These are phyloP conservation scores for Sporothrix schenckii DNA, from an alignment of 2,329 filamentous ascomycete genomes.

Conservation along the genomic window DNA sequence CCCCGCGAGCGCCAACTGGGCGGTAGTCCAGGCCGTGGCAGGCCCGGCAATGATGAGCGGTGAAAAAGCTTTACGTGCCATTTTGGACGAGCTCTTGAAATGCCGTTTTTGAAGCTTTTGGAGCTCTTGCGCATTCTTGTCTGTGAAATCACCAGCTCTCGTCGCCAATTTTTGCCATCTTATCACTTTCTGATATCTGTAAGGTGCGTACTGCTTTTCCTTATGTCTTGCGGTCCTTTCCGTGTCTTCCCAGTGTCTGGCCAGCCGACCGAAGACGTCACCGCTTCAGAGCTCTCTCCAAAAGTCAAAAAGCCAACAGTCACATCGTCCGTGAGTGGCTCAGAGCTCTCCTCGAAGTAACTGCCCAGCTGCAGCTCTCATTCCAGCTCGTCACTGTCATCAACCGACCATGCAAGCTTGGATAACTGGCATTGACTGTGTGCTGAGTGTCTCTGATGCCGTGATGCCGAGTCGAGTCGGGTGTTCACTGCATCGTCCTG, in stretches of 20 bases:
- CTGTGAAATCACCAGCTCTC: neutral
- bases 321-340: neutral
- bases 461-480: conserved; percentile 8
- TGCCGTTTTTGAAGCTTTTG: neutral
- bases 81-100: neutral
- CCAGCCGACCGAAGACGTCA: neutral
- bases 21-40: neutral
- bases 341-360: too few relatives aligned
- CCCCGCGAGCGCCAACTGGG: neutral
- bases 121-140: neutral
- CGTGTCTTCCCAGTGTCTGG: neutral
- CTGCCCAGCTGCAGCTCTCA: too few relatives aligned
- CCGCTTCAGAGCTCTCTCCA: neutral
- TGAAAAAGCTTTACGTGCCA: neutral
- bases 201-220: conserved; percentile 21
- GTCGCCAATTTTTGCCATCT: neutral
- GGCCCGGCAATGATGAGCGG: conserved; percentile 9
- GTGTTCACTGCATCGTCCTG: neutral
- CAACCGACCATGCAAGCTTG: neutral
- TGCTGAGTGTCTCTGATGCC: neutral
- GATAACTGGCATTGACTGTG: neutral
- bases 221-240: neutral
- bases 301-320: neutral
- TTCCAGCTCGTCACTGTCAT: neutral
- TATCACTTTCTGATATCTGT: neutral